Conservation (phyloP, 2,329 filamentous ascomycete species). For the Macroventuria anomochaeta region DNA sequence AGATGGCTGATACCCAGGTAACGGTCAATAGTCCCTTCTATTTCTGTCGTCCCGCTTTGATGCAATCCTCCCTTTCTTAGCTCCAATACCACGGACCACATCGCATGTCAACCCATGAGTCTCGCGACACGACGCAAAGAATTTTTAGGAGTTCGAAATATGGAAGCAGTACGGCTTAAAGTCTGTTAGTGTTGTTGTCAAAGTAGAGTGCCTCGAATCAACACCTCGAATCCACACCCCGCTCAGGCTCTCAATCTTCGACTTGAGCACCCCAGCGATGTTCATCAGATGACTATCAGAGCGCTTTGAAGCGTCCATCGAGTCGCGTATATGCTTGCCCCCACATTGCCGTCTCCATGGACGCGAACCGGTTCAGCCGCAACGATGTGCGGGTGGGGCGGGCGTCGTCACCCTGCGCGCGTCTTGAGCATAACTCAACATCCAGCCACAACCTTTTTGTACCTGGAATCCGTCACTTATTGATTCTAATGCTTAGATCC, state of each 20-base stretch:
- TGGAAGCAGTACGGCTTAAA: too few species aligned
- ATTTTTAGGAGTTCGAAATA: background rate
- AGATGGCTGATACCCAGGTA: background rate
- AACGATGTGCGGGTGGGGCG: slow-evolving; percentile 3
- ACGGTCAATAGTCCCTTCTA: background rate
- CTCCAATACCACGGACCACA: background rate
- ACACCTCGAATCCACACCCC: too few species aligned
- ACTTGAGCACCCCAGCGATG: too few species aligned
- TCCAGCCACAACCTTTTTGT: slow-evolving; percentile 1
- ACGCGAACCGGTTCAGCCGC: slow-evolving; percentile 1
- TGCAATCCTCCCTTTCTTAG: background rate
- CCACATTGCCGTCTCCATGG: background rate
- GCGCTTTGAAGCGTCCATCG: too few species aligned
- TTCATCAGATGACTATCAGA: too few species aligned
- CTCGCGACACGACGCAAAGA: background rate
- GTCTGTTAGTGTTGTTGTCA: too few species aligned
- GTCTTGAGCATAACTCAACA: slow-evolving; percentile 1
- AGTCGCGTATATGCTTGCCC: too few species aligned
- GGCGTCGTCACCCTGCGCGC: slow-evolving; percentile 12
- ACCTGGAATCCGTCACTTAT: background rate
- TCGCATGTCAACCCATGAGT: background rate
- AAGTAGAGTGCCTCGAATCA: too few species aligned
- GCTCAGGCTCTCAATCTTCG: too few species aligned
- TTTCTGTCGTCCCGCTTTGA: background rate
- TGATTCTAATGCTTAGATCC: background rate